Evolutionary conservation across 352 stramenopile species (phyloP).

Genomic region (Phytopythium delawarense): DNA sequence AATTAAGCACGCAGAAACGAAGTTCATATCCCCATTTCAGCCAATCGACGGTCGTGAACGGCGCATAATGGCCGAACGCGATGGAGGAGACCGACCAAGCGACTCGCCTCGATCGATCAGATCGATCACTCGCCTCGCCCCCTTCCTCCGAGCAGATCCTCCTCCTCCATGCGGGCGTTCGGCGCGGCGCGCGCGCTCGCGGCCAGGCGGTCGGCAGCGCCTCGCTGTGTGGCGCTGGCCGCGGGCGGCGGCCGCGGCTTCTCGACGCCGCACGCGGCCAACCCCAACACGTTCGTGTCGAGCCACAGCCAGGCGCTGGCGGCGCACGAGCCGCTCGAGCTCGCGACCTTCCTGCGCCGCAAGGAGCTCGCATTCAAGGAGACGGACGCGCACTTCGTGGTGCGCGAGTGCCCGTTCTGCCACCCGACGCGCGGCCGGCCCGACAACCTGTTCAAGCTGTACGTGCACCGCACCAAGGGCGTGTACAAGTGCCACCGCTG

Average conservation of each 20-base stretch:
- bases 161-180: constrained; percentile 17
- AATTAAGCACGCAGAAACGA: not conserved
- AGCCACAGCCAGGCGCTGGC: constrained; percentile 61
- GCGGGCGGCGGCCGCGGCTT: constrained; percentile 8
- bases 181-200: constrained; percentile 12
- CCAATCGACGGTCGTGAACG: not conserved
- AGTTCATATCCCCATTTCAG: not conserved
- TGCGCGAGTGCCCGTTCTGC: constrained; percentile 88
- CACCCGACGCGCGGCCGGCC: constrained; percentile 70
- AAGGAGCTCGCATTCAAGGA: constrained; percentile 62
- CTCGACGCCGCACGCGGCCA: constrained; percentile 9
- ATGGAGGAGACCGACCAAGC: not conserved
- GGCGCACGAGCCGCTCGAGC: constrained; percentile 52
- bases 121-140: not conserved
- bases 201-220: constrained; percentile 1
- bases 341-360: constrained; percentile 66
- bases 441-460: constrained; percentile 91
- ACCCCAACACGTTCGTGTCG: constrained; percentile 57
- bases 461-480: constrained; percentile 83
- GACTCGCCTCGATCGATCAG: not conserved
- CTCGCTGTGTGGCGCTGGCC: not conserved
- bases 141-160: not conserved
- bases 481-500: constrained; percentile 91
- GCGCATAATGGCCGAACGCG: not conserved
- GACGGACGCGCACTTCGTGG: constrained; percentile 74